Evolutionary conservation across 1,139 yeast species (phyloP), one percentile per base, ranked within the genome.

Genomic region (Candida sp.): DNA sequence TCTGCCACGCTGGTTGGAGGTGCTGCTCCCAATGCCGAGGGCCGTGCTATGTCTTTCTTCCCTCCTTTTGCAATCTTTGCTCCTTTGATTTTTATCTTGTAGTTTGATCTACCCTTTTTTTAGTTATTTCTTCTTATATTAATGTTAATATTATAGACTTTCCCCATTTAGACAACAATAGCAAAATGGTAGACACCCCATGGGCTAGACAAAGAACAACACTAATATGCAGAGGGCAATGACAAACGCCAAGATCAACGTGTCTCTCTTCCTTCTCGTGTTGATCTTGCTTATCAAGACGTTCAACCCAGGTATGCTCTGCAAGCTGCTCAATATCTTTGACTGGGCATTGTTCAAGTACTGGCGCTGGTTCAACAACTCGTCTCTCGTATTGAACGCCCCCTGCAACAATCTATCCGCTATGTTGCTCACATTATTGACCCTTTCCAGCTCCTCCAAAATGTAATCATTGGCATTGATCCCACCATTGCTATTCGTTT

Each of bases 301-400:
- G 63, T 88, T 89, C 44, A 94, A 73, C 1, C 98, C 98, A 0
- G 99, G 99, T 42, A 94, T 81, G 46, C 80, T 68, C 59, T 82
- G 84, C 44, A 92, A 71, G 0, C 89, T 77, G 42, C 80, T 80
- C 55, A 85, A 74, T 55, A 93, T 74, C 53, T 84, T 77, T 55
- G 83, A 78, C 56, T 87, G 91, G 11, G 96, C 89, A 56, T 77
- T 83, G 48, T 78, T 76, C 49, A 94, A 73, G 11, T 81, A 69
- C 42, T 80, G 80, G 51, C 96, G 77, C 70, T 94, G 99, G 47
- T 86, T 77, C 49, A 81, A 61, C 50, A 94, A 80, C 63, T 90
- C 96, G 56, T 94, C 98, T 55, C 98, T 77, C 0, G 99, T 92
- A 58, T 88, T 89, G 69, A 85, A 88, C 0, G 98, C 99, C 65